phyloP scores from a whole-genome alignment of 768 basidiomycete species.

The Asterophora lycoperdoides region DNA sequence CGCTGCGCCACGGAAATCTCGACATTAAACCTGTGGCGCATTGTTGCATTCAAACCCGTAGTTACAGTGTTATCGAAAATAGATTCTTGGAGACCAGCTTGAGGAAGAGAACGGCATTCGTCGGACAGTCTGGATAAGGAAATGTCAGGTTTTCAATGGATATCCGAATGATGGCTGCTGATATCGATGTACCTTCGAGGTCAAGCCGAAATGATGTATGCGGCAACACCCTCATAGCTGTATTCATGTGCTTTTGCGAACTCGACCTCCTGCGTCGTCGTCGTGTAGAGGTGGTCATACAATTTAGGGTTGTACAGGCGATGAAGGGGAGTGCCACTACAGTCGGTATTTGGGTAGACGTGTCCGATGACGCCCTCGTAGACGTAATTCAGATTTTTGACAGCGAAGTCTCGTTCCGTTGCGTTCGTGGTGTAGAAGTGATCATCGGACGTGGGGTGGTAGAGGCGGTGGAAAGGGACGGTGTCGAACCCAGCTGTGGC shows the following conservation, averaged over 20 bases:
- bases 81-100: too few relatives aligned
- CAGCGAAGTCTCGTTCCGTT: background rate
- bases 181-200: too few relatives aligned
- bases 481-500: too few relatives aligned
- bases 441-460: background rate
- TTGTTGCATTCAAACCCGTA: too few relatives aligned
- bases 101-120: too few relatives aligned
- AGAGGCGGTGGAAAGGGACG: background rate
- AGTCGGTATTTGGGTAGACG: background rate
- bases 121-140: too few relatives aligned
- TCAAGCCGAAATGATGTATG: background rate
- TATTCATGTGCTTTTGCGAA: background rate
- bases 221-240: background rate
- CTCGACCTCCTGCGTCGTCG: background rate
- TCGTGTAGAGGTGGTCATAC: background rate
- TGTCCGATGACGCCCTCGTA: background rate
- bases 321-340: background rate
- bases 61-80: too few relatives aligned
- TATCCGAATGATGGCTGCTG: too few relatives aligned
- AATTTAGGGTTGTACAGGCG: background rate
- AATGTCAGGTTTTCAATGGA: too few relatives aligned
- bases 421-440: slow-evolving; percentile 4
- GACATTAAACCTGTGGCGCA: too few relatives aligned
- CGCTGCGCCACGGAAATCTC: too few relatives aligned
- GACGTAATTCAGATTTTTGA: background rate